Conservation (phyloP, 1,284 basidiomycete genomes). For the Ceratobasidium sp. region DNA sequence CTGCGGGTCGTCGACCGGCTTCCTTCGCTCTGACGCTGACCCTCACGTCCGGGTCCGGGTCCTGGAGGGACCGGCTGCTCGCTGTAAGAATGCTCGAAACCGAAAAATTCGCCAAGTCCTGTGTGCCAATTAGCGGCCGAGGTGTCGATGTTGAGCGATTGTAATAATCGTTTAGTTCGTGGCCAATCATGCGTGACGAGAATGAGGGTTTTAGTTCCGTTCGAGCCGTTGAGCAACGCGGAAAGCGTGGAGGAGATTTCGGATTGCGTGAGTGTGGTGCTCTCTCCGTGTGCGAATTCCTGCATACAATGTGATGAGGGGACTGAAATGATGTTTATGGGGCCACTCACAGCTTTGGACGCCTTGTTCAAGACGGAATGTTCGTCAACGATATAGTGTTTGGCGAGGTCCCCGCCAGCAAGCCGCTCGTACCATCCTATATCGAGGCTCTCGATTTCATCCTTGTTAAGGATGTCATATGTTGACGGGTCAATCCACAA, state of each 20-base stretch:
- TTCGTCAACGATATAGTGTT: conserved; percentile 19
- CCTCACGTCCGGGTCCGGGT: too few species aligned
- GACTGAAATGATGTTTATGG: neutral
- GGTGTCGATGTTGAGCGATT: neutral
- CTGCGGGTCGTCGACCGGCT: too few species aligned
- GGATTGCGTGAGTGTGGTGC: neutral
- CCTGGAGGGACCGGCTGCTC: neutral
- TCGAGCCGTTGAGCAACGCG: neutral
- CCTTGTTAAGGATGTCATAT: neutral
- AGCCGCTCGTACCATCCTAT: conserved; percentile 27
- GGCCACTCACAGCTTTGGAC: conserved; percentile 22
- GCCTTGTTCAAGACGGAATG: neutral
- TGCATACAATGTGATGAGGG: neutral
- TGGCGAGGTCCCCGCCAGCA: neutral
- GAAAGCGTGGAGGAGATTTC: neutral
- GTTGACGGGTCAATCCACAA: conserved; percentile 18
- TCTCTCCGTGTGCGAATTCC: conserved; percentile 17
- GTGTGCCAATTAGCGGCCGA: neutral
- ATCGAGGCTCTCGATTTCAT: conserved; percentile 2
- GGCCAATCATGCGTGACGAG: conserved; percentile 19
- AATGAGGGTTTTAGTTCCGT: neutral
- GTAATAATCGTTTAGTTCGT: conserved; percentile 16
- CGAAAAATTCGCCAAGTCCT: conserved; percentile 7
- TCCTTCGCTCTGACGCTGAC: too few species aligned
- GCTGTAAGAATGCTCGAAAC: neutral